These are phyloP conservation scores for Fusarium heterosporum DNA, from an alignment of 2,329 filamentous ascomycete genomes.

Conservation along the genomic window DNA sequence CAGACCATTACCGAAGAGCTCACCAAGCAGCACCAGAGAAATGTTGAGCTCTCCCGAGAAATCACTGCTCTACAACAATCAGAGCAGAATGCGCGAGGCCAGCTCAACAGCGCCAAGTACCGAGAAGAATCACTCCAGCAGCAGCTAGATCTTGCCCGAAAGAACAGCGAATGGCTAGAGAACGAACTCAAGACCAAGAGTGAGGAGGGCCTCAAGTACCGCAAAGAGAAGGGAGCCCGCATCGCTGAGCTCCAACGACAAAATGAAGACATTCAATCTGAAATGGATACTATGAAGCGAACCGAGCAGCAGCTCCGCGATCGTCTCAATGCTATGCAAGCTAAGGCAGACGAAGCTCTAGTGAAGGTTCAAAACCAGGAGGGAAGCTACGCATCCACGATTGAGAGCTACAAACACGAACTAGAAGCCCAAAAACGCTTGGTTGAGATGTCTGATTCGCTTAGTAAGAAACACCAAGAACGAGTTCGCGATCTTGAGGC, in stretches of 20 bases:
- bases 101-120: conserved; percentile 85
- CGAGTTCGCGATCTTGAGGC: conserved; percentile 77
- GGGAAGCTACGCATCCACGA: conserved; percentile 82
- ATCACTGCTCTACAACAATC: conserved; percentile 84
- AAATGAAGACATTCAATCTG: conserved; percentile 85
- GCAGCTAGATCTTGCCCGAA: conserved; percentile 87
- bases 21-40: conserved; percentile 88
- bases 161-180: conserved; percentile 94
- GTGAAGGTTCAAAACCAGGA: conserved; percentile 86
- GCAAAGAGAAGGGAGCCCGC: conserved; percentile 93
- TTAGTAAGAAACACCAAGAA: conserved; percentile 77
- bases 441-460: conserved; percentile 83
- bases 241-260: conserved; percentile 89
- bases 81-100: conserved; percentile 83
- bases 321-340: conserved; percentile 84
- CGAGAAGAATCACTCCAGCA: conserved; percentile 90
- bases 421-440: conserved; percentile 84
- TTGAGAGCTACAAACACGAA: conserved; percentile 88
- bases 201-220: conserved; percentile 86
- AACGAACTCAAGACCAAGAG: conserved; percentile 91
- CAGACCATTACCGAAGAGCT: conserved; percentile 88
- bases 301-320: conserved; percentile 84
- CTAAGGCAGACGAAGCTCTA: conserved; percentile 87
- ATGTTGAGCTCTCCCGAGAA: conserved; percentile 84
- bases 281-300: conserved; percentile 80